A percentile compares a stretch with the other conserved stretches of the same genome.
These are phyloP conservation scores for Zygosaccharomyces rouxii DNA, from an alignment of 805 yeast species.

Conservation along the genomic window DNA sequence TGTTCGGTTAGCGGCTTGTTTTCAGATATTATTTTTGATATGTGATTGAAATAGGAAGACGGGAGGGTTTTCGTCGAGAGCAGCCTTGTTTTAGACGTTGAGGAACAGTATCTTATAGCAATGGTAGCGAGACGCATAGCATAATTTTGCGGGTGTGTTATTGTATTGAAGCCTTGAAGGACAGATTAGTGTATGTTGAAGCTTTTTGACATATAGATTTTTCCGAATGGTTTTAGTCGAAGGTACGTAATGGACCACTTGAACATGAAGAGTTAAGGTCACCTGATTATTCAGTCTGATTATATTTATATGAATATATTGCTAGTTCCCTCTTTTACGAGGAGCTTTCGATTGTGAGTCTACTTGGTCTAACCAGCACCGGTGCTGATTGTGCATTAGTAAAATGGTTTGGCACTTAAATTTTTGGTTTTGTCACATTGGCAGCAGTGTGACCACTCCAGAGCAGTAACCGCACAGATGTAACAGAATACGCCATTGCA, in stretches of 20 bases:
- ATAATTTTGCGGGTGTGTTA: too few species aligned
- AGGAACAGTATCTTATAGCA: neutral
- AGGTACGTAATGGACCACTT: too few species aligned
- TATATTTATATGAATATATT: too few species aligned
- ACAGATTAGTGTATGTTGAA: too few species aligned
- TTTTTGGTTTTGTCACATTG: conserved; percentile 9
- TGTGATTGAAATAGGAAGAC: neutral
- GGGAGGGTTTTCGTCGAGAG: conserved; percentile 1
- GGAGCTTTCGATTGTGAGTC: too few species aligned
- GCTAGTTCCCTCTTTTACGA: too few species aligned
- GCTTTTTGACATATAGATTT: too few species aligned
- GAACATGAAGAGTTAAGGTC: too few species aligned
- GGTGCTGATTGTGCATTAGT: neutral
- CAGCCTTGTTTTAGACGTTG: neutral
- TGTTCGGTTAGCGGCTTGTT: neutral
- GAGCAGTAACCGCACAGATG: conserved; percentile 17
- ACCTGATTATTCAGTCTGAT: too few species aligned
- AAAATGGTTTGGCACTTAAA: conserved; percentile 10
- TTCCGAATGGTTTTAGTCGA: too few species aligned
- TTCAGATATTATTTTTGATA: conserved; percentile 1
- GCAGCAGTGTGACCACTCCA: conserved; percentile 17
- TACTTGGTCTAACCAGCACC: neutral
- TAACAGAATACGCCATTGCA: conserved; percentile 23
- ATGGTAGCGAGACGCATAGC: neutral
- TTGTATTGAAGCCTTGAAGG: too few species aligned